Conservation (phyloP, 78 protist species). For the Dictyostelium firmibasis region DNA sequence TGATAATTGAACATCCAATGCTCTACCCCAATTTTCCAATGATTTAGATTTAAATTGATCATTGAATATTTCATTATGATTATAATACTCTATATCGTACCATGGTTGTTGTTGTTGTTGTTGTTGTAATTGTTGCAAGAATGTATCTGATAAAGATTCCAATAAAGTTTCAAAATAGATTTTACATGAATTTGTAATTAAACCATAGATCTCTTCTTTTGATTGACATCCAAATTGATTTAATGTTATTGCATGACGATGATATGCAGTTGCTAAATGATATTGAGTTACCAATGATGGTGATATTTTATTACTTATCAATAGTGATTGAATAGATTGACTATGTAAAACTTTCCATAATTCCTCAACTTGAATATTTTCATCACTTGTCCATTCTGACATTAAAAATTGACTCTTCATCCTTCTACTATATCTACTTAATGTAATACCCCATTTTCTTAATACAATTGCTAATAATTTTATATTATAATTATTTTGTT, state of each 20-base stretch:
- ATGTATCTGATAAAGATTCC: background rate
- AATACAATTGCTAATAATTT: constrained; percentile 35
- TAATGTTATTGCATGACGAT: constrained; percentile 49
- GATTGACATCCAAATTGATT: constrained; percentile 61
- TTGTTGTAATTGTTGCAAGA: background rate
- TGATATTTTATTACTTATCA: constrained; percentile 24
- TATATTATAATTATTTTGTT: background rate
- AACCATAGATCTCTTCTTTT: constrained; percentile 23
- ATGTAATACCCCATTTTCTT: constrained; percentile 69
- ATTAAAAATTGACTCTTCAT: constrained; percentile 74
- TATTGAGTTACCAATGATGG: constrained; percentile 35
- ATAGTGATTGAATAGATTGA: constrained; percentile 38
- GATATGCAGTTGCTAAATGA: constrained; percentile 60
- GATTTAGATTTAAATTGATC: constrained; percentile 5
- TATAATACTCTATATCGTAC: background rate
- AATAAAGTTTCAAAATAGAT: constrained; percentile 20
- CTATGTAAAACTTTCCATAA: constrained; percentile 61
- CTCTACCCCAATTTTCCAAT: constrained; percentile 63
- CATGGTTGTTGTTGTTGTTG: background rate
- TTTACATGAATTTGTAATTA: constrained; percentile 33
- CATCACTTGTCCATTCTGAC: constrained; percentile 75
- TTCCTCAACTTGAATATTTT: constrained; percentile 64
- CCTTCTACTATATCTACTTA: constrained; percentile 59
- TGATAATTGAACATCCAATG: constrained; percentile 46
- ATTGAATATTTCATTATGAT: background rate